Base-by-base conservation (phyloP, 2,329 filamentous ascomycete genomes). In the Fusarium proliferatum region DNA sequence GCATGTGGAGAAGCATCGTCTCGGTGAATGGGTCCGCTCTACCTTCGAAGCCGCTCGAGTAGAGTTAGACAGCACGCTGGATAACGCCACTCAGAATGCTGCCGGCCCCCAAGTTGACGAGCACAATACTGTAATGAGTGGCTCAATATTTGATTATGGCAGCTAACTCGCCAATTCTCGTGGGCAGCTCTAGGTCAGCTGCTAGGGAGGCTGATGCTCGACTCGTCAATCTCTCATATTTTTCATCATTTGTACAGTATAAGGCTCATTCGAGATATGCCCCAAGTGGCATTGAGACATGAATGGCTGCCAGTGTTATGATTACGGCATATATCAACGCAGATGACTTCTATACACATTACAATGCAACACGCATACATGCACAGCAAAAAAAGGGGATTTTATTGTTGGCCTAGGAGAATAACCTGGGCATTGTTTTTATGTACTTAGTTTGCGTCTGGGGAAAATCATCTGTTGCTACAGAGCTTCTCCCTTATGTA, bases 1-100 rank as follows among this genome's bases (percentile, higher is more conserved):
- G 57, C 90, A 90, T 79, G 86, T 96, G 26, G 88, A 92, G 63
- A 91, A 91, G 80, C 87, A 90, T 66, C 87, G 91, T 42, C 86
- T 97, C 16, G 89, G 90, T 11, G 87, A 92, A 63, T 97, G 95
- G 93, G 81, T 85, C 23, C 79, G 75, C 15, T 81, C 81, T 17
- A 81, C 82, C 11, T 80, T 83, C 28, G 81, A 84, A 36, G 79
- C 80, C 33, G 85, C 84, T 23, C 80, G 82, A 49, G 67, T 75
- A 13, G 78, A 83, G 65, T 74, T 84, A 30, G 77, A 81, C 53
- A 76, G 71, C 38, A 70, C 79, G 15, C 71, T 79, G 52, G 83
- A 84, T 45, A 78, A 80, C 34, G 77, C 71, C 30, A 81, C 79
- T 12, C 75, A 74, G 67, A 73, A 45, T 36, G 56, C 69, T 11